These are phyloP conservation scores for Colletotrichum tabaci DNA, from an alignment of 2,329 filamentous ascomycete genomes.

Conservation along the genomic window DNA sequence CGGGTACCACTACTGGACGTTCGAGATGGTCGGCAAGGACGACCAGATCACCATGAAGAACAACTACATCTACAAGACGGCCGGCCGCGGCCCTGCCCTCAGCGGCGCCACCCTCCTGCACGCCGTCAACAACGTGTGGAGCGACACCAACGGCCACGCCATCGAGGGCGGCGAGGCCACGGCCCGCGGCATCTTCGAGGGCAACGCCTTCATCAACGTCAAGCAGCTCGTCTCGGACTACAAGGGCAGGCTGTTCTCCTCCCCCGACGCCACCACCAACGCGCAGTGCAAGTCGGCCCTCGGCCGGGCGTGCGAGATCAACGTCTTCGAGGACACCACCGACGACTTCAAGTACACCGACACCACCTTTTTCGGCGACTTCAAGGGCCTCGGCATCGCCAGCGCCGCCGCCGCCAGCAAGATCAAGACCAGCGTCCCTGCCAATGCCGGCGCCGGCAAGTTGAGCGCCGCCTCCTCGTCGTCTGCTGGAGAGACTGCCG, in stretches of 20 bases:
- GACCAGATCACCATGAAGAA: slow-evolving; percentile 42
- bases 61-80: slow-evolving; percentile 46
- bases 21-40: slow-evolving; percentile 28
- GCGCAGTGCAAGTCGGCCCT: slow-evolving; percentile 38
- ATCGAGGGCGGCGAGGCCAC: slow-evolving; percentile 46
- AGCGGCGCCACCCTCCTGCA: slow-evolving; percentile 49
- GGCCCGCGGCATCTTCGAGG: slow-evolving; percentile 48
- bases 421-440: slow-evolving; percentile 38
- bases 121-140: slow-evolving; percentile 51
- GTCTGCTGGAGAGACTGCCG: not conserved
- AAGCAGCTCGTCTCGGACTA: slow-evolving; percentile 44
- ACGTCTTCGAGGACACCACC: slow-evolving; percentile 28
- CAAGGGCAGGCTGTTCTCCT: slow-evolving; percentile 47
- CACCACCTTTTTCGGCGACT: slow-evolving; percentile 26
- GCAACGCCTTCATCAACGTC: slow-evolving; percentile 47
- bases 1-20: slow-evolving; percentile 36
- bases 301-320: slow-evolving; percentile 33
- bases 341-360: slow-evolving; percentile 25
- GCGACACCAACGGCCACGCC: slow-evolving; percentile 47
- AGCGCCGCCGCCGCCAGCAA: slow-evolving; percentile 25
- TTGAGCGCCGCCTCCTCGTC: slow-evolving; percentile 9
- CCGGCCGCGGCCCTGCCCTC: slow-evolving; percentile 48
- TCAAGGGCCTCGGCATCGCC: slow-evolving; percentile 26
- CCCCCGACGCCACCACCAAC: slow-evolving; percentile 41
- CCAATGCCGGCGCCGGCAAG: slow-evolving; percentile 36